Base-by-base conservation (phyloP, 306 rosid genomes). In the Prunus dulcis region DNA sequence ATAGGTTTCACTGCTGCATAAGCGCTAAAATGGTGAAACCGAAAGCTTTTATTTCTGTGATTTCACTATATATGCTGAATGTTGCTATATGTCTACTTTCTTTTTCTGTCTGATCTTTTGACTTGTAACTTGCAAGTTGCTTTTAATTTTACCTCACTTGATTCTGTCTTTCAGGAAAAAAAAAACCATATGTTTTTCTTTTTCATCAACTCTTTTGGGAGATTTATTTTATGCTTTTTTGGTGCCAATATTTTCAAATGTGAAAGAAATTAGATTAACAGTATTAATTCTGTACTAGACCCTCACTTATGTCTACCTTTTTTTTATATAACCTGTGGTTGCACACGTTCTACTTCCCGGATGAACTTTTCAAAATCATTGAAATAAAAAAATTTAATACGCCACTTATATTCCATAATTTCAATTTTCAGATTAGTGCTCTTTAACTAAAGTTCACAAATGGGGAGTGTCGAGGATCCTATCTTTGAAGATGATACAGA, bases 401-500 rank as follows among this genome's bases (percentile, higher is more conserved):
- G 68, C 43, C 5, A 3, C n/a, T 19, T 41, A 64, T 11, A 18
- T 38, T 23, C 11, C 11, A 12, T 20, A 56, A 20, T 58, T 38
- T 22, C 32, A 3, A 12, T 74, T 32, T 61, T 47, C 69, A 74
- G 69, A 69, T 82, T 64, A 73, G 87, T 80, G 69, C 73, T 53
- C 76, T 72, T 70, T 27, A n/a, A 66, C 27, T 65, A 76, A 73
- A 73, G 71, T 77, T 45, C 45, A 38, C 43, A 86, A 74, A 74
- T 76, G 80, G 91, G 88, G 80, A 64, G 84, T 70, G 80, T 34
- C 28, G 56, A 73, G 67, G 82, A 71, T 82, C 83, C 74, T 14
- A 61, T 65, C 87, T 88, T 90, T 45, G 87, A 80, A 15, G 87
- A 83, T 57, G 92, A 86, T 76, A 77, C 86, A 1, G 86, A 79